Percentiles rank a stretch among this genome's conserved stretches.
Conservation (phyloP, 306 rosid species). For the Acacia melanoxylon region DNA sequence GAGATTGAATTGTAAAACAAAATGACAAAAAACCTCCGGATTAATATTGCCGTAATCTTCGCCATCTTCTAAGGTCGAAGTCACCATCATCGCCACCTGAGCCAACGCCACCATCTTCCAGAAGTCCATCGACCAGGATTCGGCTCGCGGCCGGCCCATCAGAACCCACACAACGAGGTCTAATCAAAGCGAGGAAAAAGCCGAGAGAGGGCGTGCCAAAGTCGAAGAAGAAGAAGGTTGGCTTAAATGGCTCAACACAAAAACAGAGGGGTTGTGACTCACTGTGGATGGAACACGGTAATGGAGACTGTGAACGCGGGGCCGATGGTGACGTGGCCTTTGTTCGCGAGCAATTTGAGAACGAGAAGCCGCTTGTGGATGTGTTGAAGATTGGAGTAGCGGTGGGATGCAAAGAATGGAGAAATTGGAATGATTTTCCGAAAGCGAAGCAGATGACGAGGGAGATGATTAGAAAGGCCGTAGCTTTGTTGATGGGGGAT, state of each 20-base stretch:
- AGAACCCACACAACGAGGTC: slow-evolving; percentile 33
- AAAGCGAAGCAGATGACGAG: slow-evolving; percentile 25
- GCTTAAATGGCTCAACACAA: slow-evolving; percentile 38
- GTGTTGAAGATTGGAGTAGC: slow-evolving; percentile 3
- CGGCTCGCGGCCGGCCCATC: slow-evolving; percentile 29
- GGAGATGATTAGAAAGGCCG: slow-evolving; percentile 28
- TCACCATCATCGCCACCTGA: slow-evolving; percentile 43
- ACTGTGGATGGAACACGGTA: slow-evolving; percentile 40
- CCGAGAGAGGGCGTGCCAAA: slow-evolving; percentile 25
- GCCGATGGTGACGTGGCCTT: slow-evolving; percentile 43
- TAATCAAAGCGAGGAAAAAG: slow-evolving; percentile 36
- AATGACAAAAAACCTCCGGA: too few species aligned
- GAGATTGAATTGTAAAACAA: too few species aligned
- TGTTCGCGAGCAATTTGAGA: slow-evolving; percentile 44
- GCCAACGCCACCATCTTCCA: slow-evolving; percentile 41
- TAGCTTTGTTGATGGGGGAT: slow-evolving; percentile 23
- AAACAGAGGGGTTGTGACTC: slow-evolving; percentile 35
- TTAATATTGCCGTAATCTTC: slow-evolving; percentile 44
- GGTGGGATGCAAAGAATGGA: slow-evolving; percentile 38
- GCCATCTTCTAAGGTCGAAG: slow-evolving; percentile 32
- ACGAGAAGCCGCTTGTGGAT: slow-evolving; percentile 21
- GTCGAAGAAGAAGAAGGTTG: slow-evolving; percentile 26
- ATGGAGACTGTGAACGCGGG: slow-evolving; percentile 39
- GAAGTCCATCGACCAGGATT: slow-evolving; percentile 37
- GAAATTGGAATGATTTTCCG: slow-evolving; percentile 34